Evolutionary conservation across 441 rosid genomes (phyloP), one percentile per base, ranked within the genome.

Genomic region (Adansonia rubrostipa): DNA sequence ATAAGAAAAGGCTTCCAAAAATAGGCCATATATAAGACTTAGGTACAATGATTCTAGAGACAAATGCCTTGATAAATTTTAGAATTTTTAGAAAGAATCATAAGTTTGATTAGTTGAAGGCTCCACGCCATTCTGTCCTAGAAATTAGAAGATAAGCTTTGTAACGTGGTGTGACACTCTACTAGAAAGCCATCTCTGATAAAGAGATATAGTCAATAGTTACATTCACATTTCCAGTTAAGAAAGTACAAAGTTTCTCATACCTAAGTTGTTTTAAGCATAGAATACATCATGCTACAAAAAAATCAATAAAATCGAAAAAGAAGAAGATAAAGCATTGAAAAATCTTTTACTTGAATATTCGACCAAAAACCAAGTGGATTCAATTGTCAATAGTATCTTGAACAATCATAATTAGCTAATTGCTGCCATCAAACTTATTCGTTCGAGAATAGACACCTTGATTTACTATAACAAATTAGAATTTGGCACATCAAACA

Each of bases 41-140:
- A 2, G 97, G 97, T 73, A 94, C 86, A 50, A 92, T 91, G 80
- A 96, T 84, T 79, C 96, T 97, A 7, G 97, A 87, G 71, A 98
- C 97, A 89, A 96, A 96, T 67, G 92, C 85, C 90, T 85, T 92
- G 84, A 94, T 82, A 72, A 85, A 90, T n/a, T 97, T 86, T 73
- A 96, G 86, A 85, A 92, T 94, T 20, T 60, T 80, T 20, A 60
- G 54, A 96, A 88, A 82, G 91, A 84, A 77, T 51, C 80, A 61
- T 96, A 96, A 56, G 94, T 92, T 83, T 87, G 95, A 82, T 92
- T 92, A 57, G 89, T 92, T 56, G 94, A 86, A 75, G 89, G 93
- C 84, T 92, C 99, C 4, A 83, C 33, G 11, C 67, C 88, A n/a
- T 76, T 74, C 79, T 69, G 24, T 67, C 57, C 86, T 15, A 88